These are phyloP conservation scores for Pyrrhoderma lamaoense DNA, from an alignment of 1,284 basidiomycete genomes.

Conservation along the genomic window DNA sequence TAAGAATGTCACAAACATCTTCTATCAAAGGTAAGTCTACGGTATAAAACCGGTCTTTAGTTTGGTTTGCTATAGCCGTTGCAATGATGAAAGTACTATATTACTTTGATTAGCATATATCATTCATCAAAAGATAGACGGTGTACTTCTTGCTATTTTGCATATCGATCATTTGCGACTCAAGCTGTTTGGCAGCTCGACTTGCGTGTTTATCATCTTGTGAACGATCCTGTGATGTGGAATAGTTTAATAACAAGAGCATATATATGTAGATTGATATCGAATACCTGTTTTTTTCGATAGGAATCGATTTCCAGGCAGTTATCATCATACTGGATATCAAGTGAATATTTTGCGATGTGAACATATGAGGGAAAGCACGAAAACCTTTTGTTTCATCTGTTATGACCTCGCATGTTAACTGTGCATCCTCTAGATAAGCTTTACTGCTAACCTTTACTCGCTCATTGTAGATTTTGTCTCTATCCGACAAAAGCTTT, in stretches of 20 bases:
- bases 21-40: constrained; percentile 61
- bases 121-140: constrained; percentile 1
- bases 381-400: constrained; percentile 64
- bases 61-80: constrained; percentile 56
- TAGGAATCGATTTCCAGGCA: constrained; percentile 62
- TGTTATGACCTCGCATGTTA: constrained; percentile 24
- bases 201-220: constrained; percentile 71
- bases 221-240: constrained; percentile 44
- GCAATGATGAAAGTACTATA: constrained; percentile 64
- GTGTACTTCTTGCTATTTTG: constrained; percentile 71
- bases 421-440: constrained; percentile 5
- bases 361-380: constrained; percentile 1
- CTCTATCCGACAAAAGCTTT: constrained; percentile 62
- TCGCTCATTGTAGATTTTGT: constrained; percentile 59
- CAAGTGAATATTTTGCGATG: constrained; percentile 13
- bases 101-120: constrained; percentile 7
- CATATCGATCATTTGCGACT: constrained; percentile 71
- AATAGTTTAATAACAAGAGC: constrained; percentile 5
- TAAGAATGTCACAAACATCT: constrained; percentile 45
- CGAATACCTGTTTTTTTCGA: constrained; percentile 63
- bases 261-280: neutral
- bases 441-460: constrained; percentile 45
- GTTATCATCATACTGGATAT: constrained; percentile 63
- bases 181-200: constrained; percentile 61
- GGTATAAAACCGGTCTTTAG: constrained; percentile 62